Base-by-base conservation (phyloP, 441 rosid species). In the Croton setiger region DNA sequence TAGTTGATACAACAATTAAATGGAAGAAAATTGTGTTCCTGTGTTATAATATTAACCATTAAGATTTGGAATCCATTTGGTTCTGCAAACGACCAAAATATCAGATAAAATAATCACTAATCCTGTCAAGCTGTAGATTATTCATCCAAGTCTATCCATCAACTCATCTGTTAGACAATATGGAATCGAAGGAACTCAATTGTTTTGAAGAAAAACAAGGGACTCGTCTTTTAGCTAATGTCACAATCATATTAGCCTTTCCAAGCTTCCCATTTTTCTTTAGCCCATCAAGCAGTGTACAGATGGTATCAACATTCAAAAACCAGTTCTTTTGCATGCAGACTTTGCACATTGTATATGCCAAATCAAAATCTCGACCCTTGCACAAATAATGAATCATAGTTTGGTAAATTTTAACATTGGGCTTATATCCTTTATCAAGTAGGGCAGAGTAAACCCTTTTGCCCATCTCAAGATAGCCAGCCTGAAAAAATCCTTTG, bases 301-400 rank as follows among this genome's bases (percentile, higher is more conserved):
- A 44, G 61, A 91, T 86, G 27, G 93, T 83, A 67, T 80, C 84
- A 39, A 91, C 72, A 74, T 76, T 87, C 18, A 87, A 84, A 72
- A 75, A 85, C 90, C 91, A 85, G 70, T 72, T 82, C 76, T 77
- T 87, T 68, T 64, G 67, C 89, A 89, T 83, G 72, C 88, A 85
- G 74, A 82, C 93, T 77, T 78, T 84, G 78, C 93, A 84, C 91
- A 85, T 85, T 0, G 82, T 85, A 68, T 79, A 86, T 62, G 90
- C 88, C 82, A 89, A 76, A 77, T 81, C 81, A 78, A 82, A 85
- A 49, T 84, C 83, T 21, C 73, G 82, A 45, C 80, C 93, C 71
- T 81, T 84, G 70, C 93, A 87, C 48, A 88, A 81, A 80, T 89
- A 86, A 79, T 91, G 95, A 60, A 87, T 83, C 97, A 89, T 81